These are phyloP conservation scores for Trichophyton simii DNA, from an alignment of 2,329 filamentous ascomycete genomes.

Conservation along the genomic window DNA sequence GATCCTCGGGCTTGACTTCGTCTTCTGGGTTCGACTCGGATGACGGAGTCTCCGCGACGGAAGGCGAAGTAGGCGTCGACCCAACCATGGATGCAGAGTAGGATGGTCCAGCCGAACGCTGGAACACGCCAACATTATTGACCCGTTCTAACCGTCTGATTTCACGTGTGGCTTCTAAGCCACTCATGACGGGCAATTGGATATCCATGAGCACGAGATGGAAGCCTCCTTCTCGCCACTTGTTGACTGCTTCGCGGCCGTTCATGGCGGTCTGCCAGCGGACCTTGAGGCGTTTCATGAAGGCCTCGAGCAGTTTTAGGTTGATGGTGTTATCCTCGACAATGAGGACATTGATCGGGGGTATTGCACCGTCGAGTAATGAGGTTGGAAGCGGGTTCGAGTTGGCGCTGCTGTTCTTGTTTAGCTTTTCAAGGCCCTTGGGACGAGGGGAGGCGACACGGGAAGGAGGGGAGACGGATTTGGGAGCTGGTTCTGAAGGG, in stretches of 20 bases:
- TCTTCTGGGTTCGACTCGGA: conserved; percentile 8
- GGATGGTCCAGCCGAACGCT: conserved; percentile 47
- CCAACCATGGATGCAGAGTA: conserved; percentile 27
- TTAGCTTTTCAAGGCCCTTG: conserved; percentile 37
- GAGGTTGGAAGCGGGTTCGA: conserved; percentile 39
- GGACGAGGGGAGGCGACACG: conserved; percentile 40
- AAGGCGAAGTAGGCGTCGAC: not conserved
- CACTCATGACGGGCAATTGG: conserved; percentile 91
- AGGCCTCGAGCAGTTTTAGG: conserved; percentile 78
- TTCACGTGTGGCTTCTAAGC: conserved; percentile 86
- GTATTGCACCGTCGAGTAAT: conserved; percentile 68
- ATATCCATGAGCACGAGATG: conserved; percentile 98
- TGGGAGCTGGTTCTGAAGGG: conserved; percentile 32
- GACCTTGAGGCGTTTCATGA: conserved; percentile 91
- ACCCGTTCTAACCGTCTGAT: conserved; percentile 79
- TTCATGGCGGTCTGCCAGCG: conserved; percentile 97
- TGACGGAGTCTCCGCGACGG: not conserved
- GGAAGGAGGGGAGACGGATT: conserved; percentile 36
- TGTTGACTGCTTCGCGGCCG: conserved; percentile 79
- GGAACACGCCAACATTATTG: conserved; percentile 87
- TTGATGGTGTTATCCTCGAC: conserved; percentile 99
- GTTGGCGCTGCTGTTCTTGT: conserved; percentile 37
- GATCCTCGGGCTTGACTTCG: conserved; percentile 26
- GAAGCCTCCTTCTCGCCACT: conserved; percentile 86
- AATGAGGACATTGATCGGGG: conserved; percentile 92